phyloP scores from a whole-genome alignment of 768 basidiomycete genomes.

The Heimioporus sp. region DNA sequence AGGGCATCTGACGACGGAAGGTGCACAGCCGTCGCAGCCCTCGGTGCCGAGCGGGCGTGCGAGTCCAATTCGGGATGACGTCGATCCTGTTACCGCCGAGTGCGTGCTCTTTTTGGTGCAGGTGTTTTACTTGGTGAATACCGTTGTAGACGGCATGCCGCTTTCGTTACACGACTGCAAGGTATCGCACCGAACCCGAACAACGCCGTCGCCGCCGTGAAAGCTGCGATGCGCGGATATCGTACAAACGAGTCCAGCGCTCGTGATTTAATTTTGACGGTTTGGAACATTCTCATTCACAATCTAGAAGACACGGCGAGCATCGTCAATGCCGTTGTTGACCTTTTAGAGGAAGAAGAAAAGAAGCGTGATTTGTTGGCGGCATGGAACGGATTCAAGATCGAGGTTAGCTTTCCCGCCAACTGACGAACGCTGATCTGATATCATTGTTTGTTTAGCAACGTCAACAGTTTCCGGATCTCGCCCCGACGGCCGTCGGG shows the following conservation, averaged over 20 bases:
- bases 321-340: constrained; percentile 70
- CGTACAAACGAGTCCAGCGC: constrained; percentile 73
- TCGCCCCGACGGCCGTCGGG: constrained; percentile 56
- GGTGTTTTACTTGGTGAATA: not conserved
- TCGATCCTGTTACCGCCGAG: constrained; percentile 57
- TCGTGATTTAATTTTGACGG: constrained; percentile 80
- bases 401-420: constrained; percentile 66
- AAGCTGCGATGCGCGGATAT: constrained; percentile 78
- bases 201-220: constrained; percentile 59
- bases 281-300: constrained; percentile 76
- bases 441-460: constrained; percentile 45
- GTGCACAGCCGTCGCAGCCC: constrained; percentile 9
- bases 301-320: constrained; percentile 73
- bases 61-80: constrained; percentile 38
- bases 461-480: constrained; percentile 82
- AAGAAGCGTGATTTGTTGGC: constrained; percentile 74
- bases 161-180: constrained; percentile 64
- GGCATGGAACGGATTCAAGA: constrained; percentile 82
- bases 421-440: not conserved
- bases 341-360: constrained; percentile 78
- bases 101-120: constrained; percentile 33
- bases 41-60: constrained; percentile 25
- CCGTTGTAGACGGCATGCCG: constrained; percentile 56
- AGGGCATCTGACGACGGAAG: constrained; percentile 49
- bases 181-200: constrained; percentile 54